Base-by-base conservation (phyloP, 2,329 filamentous ascomycete genomes). In the Ceratocystis papillata region DNA sequence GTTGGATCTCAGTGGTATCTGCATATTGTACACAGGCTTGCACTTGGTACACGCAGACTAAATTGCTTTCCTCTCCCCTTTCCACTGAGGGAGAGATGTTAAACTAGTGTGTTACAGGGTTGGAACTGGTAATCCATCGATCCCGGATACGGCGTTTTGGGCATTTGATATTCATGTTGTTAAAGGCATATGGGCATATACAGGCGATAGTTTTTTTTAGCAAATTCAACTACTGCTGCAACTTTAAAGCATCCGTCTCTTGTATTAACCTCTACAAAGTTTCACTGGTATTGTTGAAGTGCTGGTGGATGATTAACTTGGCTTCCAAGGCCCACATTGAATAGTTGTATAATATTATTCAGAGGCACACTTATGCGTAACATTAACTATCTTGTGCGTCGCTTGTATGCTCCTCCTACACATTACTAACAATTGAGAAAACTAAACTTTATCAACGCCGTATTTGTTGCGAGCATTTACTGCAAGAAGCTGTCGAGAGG, bases 401-500 rank as follows among this genome's bases (percentile, higher is more conserved):
- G 50, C 45, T 55, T 37, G 15, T 48, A 45, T 62, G 33, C 44
- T 28, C 46, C 48, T 64, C 62, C 62, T 53, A 64, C 62, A 64
- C 63, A 65, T 65, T 63, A 63, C 61, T 63, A 63, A 25, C 17
- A 50, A 57, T 20, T 57, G 53, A 33, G 50, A 57, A 57, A 17
- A 57, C 53, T 17, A 28, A 25, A 28, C 53, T 57, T 33, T 15
- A 17, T 57, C 41, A 20, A 48, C 50, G 17, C 57, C 45, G 55
- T 45, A 46, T 46, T 20, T 15, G 22, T 62, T 28, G 28, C 20
- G 37, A 28, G n/a, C 10, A 62, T 59, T 64, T 68, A 68, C 61
- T 66, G 62, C 48, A 68, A 62, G 64, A 68, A 68, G 64, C 37
- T 92, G 74, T 91, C 85, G 77, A 96, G 95, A 68, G 90, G 90